Evolutionary conservation across 2,329 filamentous ascomycete species (phyloP).

Genomic region (Sclerotiophoma versabilis): DNA sequence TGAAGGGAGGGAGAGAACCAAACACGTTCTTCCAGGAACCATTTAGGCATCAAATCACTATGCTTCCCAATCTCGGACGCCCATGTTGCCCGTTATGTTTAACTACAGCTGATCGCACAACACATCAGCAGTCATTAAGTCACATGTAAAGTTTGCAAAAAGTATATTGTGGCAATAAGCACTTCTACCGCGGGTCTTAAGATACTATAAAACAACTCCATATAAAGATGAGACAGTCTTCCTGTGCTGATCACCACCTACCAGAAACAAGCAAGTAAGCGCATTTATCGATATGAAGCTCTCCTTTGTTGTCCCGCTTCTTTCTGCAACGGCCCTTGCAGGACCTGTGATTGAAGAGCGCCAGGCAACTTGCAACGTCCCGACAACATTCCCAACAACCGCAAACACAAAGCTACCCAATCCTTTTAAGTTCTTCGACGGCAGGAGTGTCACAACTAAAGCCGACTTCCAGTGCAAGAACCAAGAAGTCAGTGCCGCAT

Average conservation of each 20-base stretch:
- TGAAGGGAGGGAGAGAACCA: slow-evolving; percentile 1
- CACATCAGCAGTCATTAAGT: neutral
- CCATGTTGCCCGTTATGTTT: neutral
- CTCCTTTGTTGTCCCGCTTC: slow-evolving; percentile 38
- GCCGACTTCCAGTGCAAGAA: slow-evolving; percentile 48
- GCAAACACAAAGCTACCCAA: slow-evolving; percentile 46
- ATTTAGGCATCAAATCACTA: neutral
- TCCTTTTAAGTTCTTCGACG: slow-evolving; percentile 50
- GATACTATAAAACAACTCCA: neutral
- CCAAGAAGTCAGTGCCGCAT: slow-evolving; percentile 44
- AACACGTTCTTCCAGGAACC: neutral
- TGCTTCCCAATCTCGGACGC: neutral
- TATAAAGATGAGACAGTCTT: neutral
- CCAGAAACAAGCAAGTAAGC: neutral
- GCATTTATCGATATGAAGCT: slow-evolving; percentile 39
- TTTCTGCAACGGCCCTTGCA: slow-evolving; percentile 40
- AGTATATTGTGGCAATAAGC: slow-evolving; percentile 2
- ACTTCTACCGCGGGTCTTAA: slow-evolving; percentile 4
- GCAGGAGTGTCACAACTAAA: slow-evolving; percentile 44
- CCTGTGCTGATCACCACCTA: neutral
- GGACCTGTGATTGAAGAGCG: slow-evolving; percentile 40
- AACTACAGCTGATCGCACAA: neutral
- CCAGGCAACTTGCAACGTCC: slow-evolving; percentile 41
- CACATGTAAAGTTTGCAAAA: neutral
- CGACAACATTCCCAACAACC: slow-evolving; percentile 40